phyloP scores from a whole-genome alignment of 768 basidiomycete species.

The Cystobasidium ongulense region DNA sequence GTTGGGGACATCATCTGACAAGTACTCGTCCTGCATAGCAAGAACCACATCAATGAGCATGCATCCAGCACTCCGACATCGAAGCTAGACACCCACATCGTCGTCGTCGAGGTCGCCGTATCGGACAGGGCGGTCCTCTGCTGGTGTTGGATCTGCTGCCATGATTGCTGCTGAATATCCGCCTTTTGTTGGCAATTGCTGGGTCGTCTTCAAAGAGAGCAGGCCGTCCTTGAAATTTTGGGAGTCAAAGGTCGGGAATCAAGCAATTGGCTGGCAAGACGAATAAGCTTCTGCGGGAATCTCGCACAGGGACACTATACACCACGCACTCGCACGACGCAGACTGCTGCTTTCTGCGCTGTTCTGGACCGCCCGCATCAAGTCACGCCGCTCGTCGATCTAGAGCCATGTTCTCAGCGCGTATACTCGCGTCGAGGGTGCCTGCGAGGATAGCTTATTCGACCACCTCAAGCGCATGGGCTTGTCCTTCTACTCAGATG shows the following conservation, averaged over 20 bases:
- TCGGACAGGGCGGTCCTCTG: constrained; percentile 3
- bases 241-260: not conserved
- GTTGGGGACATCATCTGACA: constrained; percentile 8
- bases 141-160: constrained; percentile 4
- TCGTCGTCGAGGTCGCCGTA: constrained; percentile 32
- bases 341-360: not conserved
- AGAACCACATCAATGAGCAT: not conserved
- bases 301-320: not conserved
- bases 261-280: not conserved
- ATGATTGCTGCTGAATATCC: not conserved
- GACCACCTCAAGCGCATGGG: not conserved
- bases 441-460: not conserved
- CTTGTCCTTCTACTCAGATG: not conserved
- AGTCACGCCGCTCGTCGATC: not conserved
- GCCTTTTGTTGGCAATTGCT: not conserved
- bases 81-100: not conserved
- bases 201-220: not conserved
- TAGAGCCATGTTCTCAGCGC: not conserved
- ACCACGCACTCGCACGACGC: too few relatives aligned
- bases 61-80: too few relatives aligned
- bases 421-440: not conserved
- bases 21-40: constrained; percentile 24
- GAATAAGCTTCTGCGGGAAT: not conserved
- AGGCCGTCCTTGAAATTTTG: not conserved
- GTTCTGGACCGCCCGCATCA: not conserved